Base-by-base conservation (phyloP, 108 stramenopile species). In the Cyclotella distinguenda region DNA sequence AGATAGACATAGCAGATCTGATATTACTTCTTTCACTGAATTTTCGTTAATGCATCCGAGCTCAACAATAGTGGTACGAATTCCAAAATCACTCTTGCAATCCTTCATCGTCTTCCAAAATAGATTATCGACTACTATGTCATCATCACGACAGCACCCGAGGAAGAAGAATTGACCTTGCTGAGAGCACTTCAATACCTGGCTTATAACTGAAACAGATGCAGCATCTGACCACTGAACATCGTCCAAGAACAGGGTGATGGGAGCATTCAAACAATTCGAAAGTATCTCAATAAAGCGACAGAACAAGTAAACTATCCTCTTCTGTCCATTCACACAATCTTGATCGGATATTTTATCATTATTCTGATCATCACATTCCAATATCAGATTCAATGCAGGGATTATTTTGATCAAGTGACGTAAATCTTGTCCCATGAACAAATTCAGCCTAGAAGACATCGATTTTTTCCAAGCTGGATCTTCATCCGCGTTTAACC, bases 241-340 rank as follows among this genome's bases (percentile, higher is more conserved):
- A 60, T 68, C 59, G 35, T 68, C 67, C 12, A 68, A 25, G 30
- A 47, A 68, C 1, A 65, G 28, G 6, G 54, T 56, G 54, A 65
- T 18, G 19, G 45, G 18, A 18, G 16, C 46, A 11, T 49, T 19
- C 5, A 28, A 54, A 21, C 27, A 66, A 18, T 25, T 34, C 12
- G 67, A 33, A 16, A 68, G 46, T 12, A 60, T 44, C 18, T 32
- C 58, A 16, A 47, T 13, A 25, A 68, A 54, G 15, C 22, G 22
- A 32, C 27, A 7, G 27, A 68, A 47, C 58, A 68, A 30, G 26
- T 68, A 60, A 2, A 5, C 11, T 7, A 68, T 28, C 44, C 54
- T 45, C 16, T 68, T 60, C 6, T 60, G 67, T 7, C 39, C 57
- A 49, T 68, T 48, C 23, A 48, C 46, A 21, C 46, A 48, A 2